Evolutionary conservation across 23 red algal species (phyloP).

Genomic region (Cyanidium caldarium): DNA sequence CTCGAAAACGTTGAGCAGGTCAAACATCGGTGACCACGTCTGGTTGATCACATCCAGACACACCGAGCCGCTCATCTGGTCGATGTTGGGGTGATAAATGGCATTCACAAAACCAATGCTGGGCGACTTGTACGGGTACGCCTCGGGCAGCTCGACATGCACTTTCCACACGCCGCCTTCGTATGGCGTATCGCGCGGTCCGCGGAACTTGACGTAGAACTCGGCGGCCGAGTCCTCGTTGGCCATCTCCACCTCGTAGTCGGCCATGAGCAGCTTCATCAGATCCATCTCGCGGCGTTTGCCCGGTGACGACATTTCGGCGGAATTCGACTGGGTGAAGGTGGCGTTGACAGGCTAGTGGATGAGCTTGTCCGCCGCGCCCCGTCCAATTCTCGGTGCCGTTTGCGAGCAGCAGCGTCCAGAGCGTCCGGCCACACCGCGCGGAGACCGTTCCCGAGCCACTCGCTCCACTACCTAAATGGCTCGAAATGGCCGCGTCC

Average conservation of each 20-base stretch:
- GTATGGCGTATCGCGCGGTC: slow-evolving; percentile 84
- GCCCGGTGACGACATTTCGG: slow-evolving; percentile 61
- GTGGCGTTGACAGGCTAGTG: no score
- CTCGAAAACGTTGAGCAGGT: slow-evolving; percentile 99
- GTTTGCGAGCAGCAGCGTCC: no score
- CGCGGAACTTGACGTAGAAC: slow-evolving; percentile 95
- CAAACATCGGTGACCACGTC: slow-evolving; percentile 96
- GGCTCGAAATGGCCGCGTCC: no score
- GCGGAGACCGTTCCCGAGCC: no score
- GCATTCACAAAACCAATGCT: slow-evolving; percentile 94
- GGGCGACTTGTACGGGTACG: slow-evolving; percentile 98
- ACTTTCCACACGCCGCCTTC: slow-evolving; percentile 99
- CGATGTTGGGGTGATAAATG: slow-evolving; percentile 96
- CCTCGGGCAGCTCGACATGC: slow-evolving; percentile 88
- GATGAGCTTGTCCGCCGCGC: no score
- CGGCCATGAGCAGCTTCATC: slow-evolving; percentile 99
- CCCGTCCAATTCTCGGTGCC: no score
- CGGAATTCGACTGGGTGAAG: no score
- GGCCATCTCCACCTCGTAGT: slow-evolving; percentile 92
- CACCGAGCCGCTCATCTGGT: slow-evolving; percentile 93
- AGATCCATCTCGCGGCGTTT: slow-evolving; percentile 93
- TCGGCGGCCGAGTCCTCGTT: slow-evolving; percentile 79
- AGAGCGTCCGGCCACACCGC: no score
- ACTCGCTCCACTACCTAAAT: no score
- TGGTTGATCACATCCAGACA: slow-evolving; percentile 99